These are phyloP conservation scores for Hypericum perforatum DNA, from an alignment of 345 rosid species.

Conservation along the genomic window DNA sequence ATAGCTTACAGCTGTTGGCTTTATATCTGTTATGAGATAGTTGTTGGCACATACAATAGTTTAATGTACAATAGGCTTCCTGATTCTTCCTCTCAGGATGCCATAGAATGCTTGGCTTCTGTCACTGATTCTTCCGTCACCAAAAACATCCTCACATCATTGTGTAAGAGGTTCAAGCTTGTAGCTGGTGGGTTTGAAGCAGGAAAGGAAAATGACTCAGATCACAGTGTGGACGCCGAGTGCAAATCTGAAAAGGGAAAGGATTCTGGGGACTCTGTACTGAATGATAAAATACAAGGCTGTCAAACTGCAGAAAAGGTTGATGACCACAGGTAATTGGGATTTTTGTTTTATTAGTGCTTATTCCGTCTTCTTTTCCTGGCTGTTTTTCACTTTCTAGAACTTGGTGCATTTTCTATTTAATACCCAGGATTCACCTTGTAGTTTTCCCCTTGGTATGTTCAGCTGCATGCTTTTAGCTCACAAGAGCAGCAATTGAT, in stretches of 20 bases:
- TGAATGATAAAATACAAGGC: conserved; percentile 27
- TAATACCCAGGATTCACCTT: too few species aligned
- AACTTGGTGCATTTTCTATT: too few species aligned
- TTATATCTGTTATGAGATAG: too few species aligned
- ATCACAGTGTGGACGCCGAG: conserved; percentile 9
- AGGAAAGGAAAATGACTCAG: conserved; percentile 20
- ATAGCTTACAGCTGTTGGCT: too few species aligned
- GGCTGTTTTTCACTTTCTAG: too few species aligned
- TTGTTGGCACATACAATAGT: too few species aligned
- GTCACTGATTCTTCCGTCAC: conserved; percentile 56
- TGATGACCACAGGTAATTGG: conserved; percentile 40
- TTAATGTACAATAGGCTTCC: conserved; percentile 5
- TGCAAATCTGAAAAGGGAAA: conserved; percentile 31
- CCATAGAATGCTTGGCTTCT: conserved; percentile 76
- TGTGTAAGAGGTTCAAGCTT: conserved; percentile 48
- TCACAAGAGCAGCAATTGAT: too few species aligned
- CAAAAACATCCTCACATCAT: conserved; percentile 44
- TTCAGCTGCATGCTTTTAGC: too few species aligned
- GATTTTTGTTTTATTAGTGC: background rate
- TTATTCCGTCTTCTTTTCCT: too few species aligned
- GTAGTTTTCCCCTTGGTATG: too few species aligned
- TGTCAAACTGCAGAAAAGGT: conserved; percentile 21
- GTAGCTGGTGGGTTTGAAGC: conserved; percentile 36
- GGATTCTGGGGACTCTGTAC: conserved; percentile 17
- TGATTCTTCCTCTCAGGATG: conserved; percentile 48